These are phyloP conservation scores for Colletotrichum liaoningense DNA, from an alignment of 2,329 filamentous ascomycete genomes.

Conservation along the genomic window DNA sequence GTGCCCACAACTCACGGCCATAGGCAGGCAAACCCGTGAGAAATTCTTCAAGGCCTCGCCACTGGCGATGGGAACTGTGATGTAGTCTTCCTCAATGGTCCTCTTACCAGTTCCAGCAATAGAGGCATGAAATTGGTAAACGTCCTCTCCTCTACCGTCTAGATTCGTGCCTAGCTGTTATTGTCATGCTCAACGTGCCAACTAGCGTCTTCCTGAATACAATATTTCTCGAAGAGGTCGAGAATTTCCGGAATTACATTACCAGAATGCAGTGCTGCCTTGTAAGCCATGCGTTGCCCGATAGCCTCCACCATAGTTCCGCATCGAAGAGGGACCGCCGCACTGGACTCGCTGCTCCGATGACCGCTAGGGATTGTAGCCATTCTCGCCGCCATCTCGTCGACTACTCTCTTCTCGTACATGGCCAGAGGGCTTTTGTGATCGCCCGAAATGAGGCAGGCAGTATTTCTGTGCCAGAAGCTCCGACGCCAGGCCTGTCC, in stretches of 20 bases:
- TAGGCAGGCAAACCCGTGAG: neutral
- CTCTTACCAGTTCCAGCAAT: neutral
- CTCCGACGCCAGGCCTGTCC: neutral
- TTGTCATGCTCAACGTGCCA: neutral
- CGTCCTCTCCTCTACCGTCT: neutral
- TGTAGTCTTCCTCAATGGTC: neutral
- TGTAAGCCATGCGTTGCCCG: neutral
- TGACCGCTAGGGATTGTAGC: neutral
- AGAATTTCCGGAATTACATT: neutral
- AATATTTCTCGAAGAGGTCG: neutral
- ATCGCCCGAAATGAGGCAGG: neutral
- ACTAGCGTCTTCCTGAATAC: neutral
- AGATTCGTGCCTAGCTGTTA: neutral
- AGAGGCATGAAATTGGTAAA: neutral
- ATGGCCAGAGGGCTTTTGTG: neutral
- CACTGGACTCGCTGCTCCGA: neutral
- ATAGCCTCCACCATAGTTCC: neutral
- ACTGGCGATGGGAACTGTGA: neutral
- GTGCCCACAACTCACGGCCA: too few species aligned
- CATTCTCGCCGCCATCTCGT: neutral
- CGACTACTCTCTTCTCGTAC: neutral
- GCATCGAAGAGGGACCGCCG: neutral
- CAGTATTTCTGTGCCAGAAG: neutral
- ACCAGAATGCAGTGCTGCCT: neutral
- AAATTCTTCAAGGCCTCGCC: neutral